Percentiles rank a stretch among this genome's conserved stretches.
Evolutionary conservation across 805 yeast genomes (phyloP).

Genomic region (Komagataella mondaviorum): DNA sequence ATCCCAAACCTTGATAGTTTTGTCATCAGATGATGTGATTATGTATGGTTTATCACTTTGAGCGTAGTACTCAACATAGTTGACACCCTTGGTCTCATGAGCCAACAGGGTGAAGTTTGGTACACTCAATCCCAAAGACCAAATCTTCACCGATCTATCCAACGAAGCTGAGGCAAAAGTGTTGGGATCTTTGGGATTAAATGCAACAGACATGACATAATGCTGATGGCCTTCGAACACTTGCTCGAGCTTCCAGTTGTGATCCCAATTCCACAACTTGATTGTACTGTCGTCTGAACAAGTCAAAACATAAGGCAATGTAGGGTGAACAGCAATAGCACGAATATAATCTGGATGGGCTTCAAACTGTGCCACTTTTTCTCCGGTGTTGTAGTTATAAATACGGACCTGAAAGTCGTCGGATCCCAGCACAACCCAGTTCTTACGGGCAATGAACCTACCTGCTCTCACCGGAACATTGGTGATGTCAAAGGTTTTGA

Average conservation of each 20-base stretch:
- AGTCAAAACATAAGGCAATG: constrained; percentile 79
- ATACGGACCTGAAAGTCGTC: constrained; percentile 94
- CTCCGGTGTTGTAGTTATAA: constrained; percentile 91
- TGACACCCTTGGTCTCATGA: constrained; percentile 88
- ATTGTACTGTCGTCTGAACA: constrained; percentile 87
- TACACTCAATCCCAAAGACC: constrained; percentile 80
- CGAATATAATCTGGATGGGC: constrained; percentile 97
- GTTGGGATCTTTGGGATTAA: constrained; percentile 95
- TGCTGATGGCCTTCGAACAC: constrained; percentile 93
- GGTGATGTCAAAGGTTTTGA: constrained; percentile 88
- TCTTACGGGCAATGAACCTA: constrained; percentile 86
- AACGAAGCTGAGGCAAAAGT: constrained; percentile 96
- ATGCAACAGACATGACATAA: constrained; percentile 86
- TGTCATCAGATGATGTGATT: constrained; percentile 84
- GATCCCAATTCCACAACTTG: constrained; percentile 97
- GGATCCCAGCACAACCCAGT: constrained; percentile 93
- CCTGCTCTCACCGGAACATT: constrained; percentile 95
- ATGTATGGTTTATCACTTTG: constrained; percentile 95
- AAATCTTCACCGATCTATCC: constrained; percentile 91
- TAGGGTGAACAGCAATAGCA: constrained; percentile 86
- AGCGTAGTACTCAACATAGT: constrained; percentile 93
- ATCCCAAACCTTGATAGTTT: constrained; percentile 85
- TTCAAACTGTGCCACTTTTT: constrained; percentile 87
- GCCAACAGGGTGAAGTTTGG: constrained; percentile 90
- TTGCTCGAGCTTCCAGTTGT: constrained; percentile 81